Percentiles rank a stretch among this genome's conserved stretches.
These are phyloP conservation scores for Conticribra weissflogii DNA, from an alignment of 108 stramenopile genomes.

Conservation along the genomic window DNA sequence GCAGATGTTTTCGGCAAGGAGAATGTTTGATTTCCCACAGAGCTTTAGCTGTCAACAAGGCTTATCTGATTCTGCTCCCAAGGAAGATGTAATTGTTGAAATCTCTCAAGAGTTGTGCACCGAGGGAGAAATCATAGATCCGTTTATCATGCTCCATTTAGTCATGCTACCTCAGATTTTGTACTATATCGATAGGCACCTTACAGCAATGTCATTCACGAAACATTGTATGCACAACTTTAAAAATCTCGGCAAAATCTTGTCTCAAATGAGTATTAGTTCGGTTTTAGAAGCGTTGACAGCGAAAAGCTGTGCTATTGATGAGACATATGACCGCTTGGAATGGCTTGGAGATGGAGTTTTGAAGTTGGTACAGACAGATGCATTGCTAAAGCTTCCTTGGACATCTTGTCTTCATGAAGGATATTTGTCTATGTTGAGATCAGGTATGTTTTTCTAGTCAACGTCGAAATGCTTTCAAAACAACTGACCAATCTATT, in stretches of 20 bases:
- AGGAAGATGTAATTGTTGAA: slow-evolving; percentile 20
- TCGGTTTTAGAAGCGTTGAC: slow-evolving; percentile 34
- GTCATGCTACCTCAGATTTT: slow-evolving; percentile 61
- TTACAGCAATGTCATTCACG: slow-evolving; percentile 36
- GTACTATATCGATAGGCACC: slow-evolving; percentile 40
- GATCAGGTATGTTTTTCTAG: slow-evolving; percentile 44
- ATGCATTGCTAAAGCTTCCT: slow-evolving; percentile 47
- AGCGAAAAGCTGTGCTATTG: slow-evolving; percentile 43
- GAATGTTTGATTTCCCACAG: slow-evolving; percentile 49
- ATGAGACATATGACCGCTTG: slow-evolving; percentile 48
- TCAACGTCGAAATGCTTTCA: neutral
- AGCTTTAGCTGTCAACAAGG: slow-evolving; percentile 1
- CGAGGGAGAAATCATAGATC: slow-evolving; percentile 57
- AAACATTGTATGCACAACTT: slow-evolving; percentile 37
- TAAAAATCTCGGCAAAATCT: slow-evolving; percentile 38
- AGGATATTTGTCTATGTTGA: slow-evolving; percentile 55
- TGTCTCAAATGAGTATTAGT: slow-evolving; percentile 20
- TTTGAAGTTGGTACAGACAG: slow-evolving; percentile 65
- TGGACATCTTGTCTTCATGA: slow-evolving; percentile 54
- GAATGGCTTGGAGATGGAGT: slow-evolving; percentile 73
- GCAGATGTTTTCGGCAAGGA: slow-evolving; percentile 39
- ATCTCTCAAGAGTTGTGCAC: slow-evolving; percentile 48
- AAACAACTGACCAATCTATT: neutral
- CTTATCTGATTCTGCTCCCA: neutral
- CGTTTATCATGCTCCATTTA: slow-evolving; percentile 45